These are phyloP conservation scores for Amphirosellinia nigrospora DNA, from an alignment of 495 filamentous ascomycete species.

Conservation along the genomic window DNA sequence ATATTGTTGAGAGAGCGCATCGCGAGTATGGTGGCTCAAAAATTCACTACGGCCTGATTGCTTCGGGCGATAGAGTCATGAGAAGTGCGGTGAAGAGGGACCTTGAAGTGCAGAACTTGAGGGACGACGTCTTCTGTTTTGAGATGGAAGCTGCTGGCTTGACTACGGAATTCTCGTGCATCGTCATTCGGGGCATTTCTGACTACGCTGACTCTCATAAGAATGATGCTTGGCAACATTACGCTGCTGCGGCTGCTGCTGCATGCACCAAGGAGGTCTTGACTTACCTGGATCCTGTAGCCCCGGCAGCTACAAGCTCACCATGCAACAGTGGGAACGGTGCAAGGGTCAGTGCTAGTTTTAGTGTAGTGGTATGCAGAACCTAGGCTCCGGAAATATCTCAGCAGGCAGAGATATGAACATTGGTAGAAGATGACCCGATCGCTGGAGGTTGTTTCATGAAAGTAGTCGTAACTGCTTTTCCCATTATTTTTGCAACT, in stretches of 20 bases:
- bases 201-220: constrained; percentile 47
- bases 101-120: not conserved
- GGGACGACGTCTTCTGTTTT: not conserved
- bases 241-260: constrained; percentile 33
- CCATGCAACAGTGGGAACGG: not conserved
- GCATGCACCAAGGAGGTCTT: constrained; percentile 21
- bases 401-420: not conserved
- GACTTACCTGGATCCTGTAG: not conserved
- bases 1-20: not conserved
- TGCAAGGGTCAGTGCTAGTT: not conserved
- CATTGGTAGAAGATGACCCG: not conserved
- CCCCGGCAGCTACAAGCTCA: not conserved
- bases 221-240: constrained; percentile 37
- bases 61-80: not conserved
- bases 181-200: constrained; percentile 47
- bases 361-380: not conserved
- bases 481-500: too few relatives aligned
- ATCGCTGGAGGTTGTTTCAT: too few relatives aligned
- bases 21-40: not conserved
- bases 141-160: not conserved
- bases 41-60: not conserved
- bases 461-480: too few relatives aligned
- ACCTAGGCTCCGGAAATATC: not conserved
- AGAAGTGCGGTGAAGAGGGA: not conserved
- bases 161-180: constrained; percentile 22